Evolutionary conservation across 495 filamentous ascomycete genomes (phyloP), one percentile per base, ranked within the genome.

Genomic region (Elasticomyces elasticus): DNA sequence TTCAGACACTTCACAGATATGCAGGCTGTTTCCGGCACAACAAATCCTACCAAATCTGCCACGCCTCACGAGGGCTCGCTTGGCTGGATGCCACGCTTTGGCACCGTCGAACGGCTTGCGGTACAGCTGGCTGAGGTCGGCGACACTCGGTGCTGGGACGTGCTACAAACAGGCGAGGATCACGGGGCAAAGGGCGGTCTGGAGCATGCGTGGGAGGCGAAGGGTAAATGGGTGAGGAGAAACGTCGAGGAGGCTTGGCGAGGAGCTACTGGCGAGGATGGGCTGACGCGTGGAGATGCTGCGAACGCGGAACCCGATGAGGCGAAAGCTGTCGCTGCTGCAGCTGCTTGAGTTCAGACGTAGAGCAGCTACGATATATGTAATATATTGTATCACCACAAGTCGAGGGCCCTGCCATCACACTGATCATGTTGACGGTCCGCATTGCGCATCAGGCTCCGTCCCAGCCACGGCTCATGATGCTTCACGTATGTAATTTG

Each of bases 1-100:
- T 61, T 43, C 54, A 40, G 54, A 15, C 58, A 61, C 26, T 57
- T 61, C 54, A 26, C 40, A 6, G 58, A 61, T 15, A 57, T 57
- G 54, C 48, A 30, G n/a, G 27, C 24, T 22, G 28, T 51, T 26
- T 56, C 46, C 10, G 28, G 17, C 28, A 45, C 33, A 13, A 20
- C 44, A 12, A 13, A 7, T n/a, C 12, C 5, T 28, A 9, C 4
- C 24, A 26, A 13, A 12, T 9, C 26, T 35, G 23, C 4, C 17
- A 13, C 10, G 9, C 15, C 2, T 3, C 1, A 13, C n/a, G 9
- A 1, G 19, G 52, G 17, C 5, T 11, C 27, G 23, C 24, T 47
- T 7, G 41, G 26, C 19, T 56, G 48, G 53, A 52, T 54, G 27
- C 58, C 54, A 2, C 58, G 58, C 11, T 43, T 57, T 27, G 58